Conservation (phyloP, 2,329 filamentous ascomycete species). For the Trichoderma guizhouense region DNA sequence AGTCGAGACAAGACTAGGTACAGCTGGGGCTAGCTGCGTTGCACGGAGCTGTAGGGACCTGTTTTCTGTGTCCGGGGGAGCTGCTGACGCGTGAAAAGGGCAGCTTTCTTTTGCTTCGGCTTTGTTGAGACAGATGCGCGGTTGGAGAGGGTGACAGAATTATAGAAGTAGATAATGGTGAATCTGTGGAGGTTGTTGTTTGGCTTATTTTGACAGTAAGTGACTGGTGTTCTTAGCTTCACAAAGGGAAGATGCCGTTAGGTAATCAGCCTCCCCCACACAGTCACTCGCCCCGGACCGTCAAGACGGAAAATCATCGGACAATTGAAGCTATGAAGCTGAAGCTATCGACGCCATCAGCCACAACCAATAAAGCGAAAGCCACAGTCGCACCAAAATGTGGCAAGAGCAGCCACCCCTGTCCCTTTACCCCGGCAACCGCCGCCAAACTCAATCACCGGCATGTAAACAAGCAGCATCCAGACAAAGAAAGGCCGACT, state of each 20-base stretch:
- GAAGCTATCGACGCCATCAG: neutral
- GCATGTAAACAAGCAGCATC: constrained; percentile 9
- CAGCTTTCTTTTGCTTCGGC: neutral
- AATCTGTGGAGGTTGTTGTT: neutral
- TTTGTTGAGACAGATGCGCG: neutral
- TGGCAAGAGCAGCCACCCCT: neutral
- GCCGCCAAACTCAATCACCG: neutral
- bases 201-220: neutral
- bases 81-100: neutral
- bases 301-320: neutral
- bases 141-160: neutral
- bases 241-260: neutral
- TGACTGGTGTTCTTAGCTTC: neutral
- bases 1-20: neutral
- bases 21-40: neutral
- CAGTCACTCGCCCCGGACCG: neutral
- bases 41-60: constrained; percentile 1
- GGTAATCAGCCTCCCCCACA: neutral
- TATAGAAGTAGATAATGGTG: neutral
- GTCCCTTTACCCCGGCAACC: constrained; percentile 16
- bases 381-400: neutral
- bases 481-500: constrained; percentile 9
- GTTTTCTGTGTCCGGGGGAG: neutral
- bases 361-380: neutral
- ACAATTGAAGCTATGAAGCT: neutral